Conservation (phyloP, 1,284 basidiomycete genomes). For the Malassezia dermatis region DNA sequence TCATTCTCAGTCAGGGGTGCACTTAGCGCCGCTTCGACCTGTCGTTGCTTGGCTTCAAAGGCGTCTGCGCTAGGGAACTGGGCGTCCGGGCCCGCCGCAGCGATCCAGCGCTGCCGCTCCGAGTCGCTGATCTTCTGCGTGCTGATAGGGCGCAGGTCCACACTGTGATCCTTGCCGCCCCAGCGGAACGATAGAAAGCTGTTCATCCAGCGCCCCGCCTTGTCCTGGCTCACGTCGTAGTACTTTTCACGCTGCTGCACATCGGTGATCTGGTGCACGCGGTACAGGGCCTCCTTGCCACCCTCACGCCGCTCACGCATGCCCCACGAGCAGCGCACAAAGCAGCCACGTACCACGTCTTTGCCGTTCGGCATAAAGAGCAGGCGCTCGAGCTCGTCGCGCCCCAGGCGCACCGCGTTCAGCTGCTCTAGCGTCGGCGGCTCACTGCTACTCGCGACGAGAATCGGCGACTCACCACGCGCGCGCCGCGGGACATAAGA, state of each 20-base stretch:
- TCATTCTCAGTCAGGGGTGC: constrained; percentile 31
- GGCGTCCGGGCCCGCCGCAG: constrained; percentile 12
- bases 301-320: constrained; percentile 51
- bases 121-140: constrained; percentile 23
- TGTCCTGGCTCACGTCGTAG: constrained; percentile 60
- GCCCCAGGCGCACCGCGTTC: constrained; percentile 56
- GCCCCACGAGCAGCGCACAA: constrained; percentile 30
- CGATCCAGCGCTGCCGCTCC: constrained; percentile 31
- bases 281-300: constrained; percentile 59
- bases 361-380: constrained; percentile 65
- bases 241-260: constrained; percentile 54
- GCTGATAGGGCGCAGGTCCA: constrained; percentile 21
- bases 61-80: constrained; percentile 17
- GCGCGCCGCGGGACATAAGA: not conserved
- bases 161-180: constrained; percentile 22
- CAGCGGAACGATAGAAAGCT: constrained; percentile 28
- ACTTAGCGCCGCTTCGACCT: constrained; percentile 27
- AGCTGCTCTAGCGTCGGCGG: constrained; percentile 56
- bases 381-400: constrained; percentile 59
- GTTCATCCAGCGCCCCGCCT: constrained; percentile 29
- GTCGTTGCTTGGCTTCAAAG: constrained; percentile 23
- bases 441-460: constrained; percentile 49
- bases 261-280: constrained; percentile 65
- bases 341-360: constrained; percentile 62
- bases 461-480: not conserved